phyloP scores from a whole-genome alignment of 192 early-diverging fungal species.

The Diversispora epigaea region DNA sequence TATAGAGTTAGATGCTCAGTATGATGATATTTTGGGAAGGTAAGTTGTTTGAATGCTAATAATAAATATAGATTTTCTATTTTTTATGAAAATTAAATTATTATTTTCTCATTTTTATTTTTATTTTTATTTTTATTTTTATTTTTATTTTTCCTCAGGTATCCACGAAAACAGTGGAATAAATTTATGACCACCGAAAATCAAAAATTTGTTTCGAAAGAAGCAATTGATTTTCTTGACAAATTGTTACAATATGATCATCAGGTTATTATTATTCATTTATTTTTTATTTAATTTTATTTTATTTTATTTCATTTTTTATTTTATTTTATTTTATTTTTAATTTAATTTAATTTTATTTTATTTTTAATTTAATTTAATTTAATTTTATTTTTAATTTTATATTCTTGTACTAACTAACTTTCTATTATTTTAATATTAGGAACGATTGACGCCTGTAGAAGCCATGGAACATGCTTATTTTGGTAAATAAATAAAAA shows the following conservation, averaged over 20 bases:
- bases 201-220: constrained; percentile 80
- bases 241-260: constrained; percentile 91
- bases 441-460: constrained; percentile 75
- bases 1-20: constrained; percentile 85
- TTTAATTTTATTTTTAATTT: too few species aligned
- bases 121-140: neutral
- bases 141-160: constrained; percentile 45
- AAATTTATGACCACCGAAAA: constrained; percentile 86
- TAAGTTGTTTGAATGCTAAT: constrained; percentile 26
- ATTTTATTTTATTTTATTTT: constrained; percentile 2
- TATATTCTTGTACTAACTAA: too few species aligned
- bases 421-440: too few species aligned
- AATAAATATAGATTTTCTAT: too few species aligned
- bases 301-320: neutral
- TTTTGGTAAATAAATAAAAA: constrained; percentile 51
- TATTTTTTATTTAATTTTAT: neutral
- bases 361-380: too few species aligned
- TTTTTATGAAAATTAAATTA: too few species aligned
- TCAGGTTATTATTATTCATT: constrained; percentile 46
- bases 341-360: too few species aligned
- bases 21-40: constrained; percentile 91
- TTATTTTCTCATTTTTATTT: neutral
- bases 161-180: constrained; percentile 86
- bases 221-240: constrained; percentile 91
- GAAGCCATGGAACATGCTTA: constrained; percentile 93